Base-by-base conservation (phyloP, 805 yeast genomes). In the Candida xyloterini region DNA sequence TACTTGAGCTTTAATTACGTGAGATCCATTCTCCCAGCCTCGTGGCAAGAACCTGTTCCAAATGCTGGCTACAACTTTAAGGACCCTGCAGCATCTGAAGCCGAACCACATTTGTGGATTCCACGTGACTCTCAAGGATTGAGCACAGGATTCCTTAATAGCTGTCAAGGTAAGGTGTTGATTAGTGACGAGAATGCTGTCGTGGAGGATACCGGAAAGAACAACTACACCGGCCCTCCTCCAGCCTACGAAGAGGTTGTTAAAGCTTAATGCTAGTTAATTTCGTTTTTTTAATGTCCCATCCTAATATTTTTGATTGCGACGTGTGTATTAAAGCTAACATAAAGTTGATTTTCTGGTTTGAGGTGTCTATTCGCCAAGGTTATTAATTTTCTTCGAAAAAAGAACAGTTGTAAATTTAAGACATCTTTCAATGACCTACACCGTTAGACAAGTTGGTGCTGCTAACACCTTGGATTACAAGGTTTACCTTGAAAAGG, bases 381-480 rank as follows among this genome's bases (percentile, higher is more conserved):
- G 26, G 11, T 9, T 18, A 5, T 6, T 18, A 18, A 18, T 18
- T 18, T 42, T 42, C 35, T 34, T 30, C 35, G 35, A 24, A 34
- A 30, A 34, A 38, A 30, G 34, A 27, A 24, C 26, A 35, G 30
- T 34, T 27, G 25, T 24, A 34, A 34, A 29, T 18, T 24, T 23
- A 7, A 20, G 11, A 13, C 14, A 8, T n/a, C 16, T 11, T 9
- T 33, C 11, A 24, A 84, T 84, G 91, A 67, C 78, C 51, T 91
- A 84, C 81, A 68, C 91, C 46, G 76, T 93, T 50, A 95, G 96
- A 76, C 90, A 84, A 71, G 72, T 90, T 60, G 99, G 96, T 61
- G 95, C 97, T 53, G 88, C 93, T 63, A 81, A 90, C 86, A 84
- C 98, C 50, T 77, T 88, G 57, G 98, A 91, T 60, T 85, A 81